Evolutionary conservation across 805 yeast species (phyloP).

Genomic region (Priceomyces carsonii): DNA sequence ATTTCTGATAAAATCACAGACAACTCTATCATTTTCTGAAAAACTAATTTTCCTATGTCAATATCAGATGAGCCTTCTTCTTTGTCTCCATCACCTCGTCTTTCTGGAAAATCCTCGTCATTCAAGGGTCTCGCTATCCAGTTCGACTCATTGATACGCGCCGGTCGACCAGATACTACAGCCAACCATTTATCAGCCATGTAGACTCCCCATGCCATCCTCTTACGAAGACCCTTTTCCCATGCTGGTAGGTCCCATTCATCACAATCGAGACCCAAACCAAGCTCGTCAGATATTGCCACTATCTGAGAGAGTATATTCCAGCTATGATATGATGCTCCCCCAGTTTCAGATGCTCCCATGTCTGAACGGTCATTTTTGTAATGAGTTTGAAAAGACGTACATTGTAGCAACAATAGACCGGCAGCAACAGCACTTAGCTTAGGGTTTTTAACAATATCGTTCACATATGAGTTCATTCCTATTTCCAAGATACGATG

Average conservation of each 20-base stretch:
- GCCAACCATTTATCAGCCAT: conserved; percentile 91
- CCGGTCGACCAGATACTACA: conserved; percentile 77
- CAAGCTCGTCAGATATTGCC: conserved; percentile 85
- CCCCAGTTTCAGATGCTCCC: conserved; percentile 6
- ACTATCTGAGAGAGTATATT: conserved; percentile 82
- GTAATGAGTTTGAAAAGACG: conserved; percentile 30
- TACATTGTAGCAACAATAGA: conserved; percentile 69
- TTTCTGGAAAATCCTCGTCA: conserved; percentile 79
- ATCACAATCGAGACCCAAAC: conserved; percentile 87
- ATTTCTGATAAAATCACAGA: conserved; percentile 72
- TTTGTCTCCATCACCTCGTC: conserved; percentile 52
- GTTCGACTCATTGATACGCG: conserved; percentile 70
- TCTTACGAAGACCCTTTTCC: conserved; percentile 86
- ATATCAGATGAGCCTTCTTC: conserved; percentile 67
- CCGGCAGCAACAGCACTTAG: conserved; percentile 93
- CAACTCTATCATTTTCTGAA: conserved; percentile 65
- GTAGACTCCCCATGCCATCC: conserved; percentile 96
- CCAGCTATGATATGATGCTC: conserved; percentile 70
- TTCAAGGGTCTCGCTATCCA: conserved; percentile 76
- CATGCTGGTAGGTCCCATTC: conserved; percentile 92
- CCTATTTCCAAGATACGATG: conserved; percentile 47
- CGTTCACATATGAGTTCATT: conserved; percentile 69
- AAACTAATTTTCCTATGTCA: conserved; percentile 67
- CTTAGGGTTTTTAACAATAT: conserved; percentile 82
- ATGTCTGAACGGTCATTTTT: conserved; percentile 10